These are phyloP conservation scores for Bacidia rubella DNA, from an alignment of 495 filamentous ascomycete genomes.

Conservation along the genomic window DNA sequence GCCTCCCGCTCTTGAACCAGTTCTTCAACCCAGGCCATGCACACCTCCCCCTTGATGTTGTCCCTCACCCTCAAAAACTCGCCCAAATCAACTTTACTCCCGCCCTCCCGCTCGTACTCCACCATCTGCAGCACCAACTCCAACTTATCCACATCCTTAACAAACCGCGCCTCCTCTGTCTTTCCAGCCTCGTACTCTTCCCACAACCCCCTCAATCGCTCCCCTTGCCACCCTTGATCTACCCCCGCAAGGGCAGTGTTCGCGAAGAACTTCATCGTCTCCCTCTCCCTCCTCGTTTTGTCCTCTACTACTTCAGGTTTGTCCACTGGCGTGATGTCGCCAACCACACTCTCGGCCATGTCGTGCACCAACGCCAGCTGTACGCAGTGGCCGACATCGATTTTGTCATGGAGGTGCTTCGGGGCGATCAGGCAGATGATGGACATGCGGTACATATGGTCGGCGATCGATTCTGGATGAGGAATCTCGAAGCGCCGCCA, in stretches of 20 bases:
- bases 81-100: slow-evolving; percentile 49
- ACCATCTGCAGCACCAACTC: slow-evolving; percentile 90
- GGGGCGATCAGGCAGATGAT: slow-evolving; percentile 93
- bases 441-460: slow-evolving; percentile 99
- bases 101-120: slow-evolving; percentile 73
- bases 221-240: slow-evolving; percentile 24
- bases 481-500: slow-evolving; percentile 80
- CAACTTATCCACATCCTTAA: slow-evolving; percentile 95
- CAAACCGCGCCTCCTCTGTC: slow-evolving; percentile 74
- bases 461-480: slow-evolving; percentile 69
- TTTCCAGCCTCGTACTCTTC: slow-evolving; percentile 81
- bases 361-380: slow-evolving; percentile 93
- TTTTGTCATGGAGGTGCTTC: slow-evolving; percentile 45
- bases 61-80: slow-evolving; percentile 70
- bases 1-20: slow-evolving; percentile 61
- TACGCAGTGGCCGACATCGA: slow-evolving; percentile 74
- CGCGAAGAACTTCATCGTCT: slow-evolving; percentile 82
- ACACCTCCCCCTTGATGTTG: slow-evolving; percentile 62
- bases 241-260: slow-evolving; percentile 46
- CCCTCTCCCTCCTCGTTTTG: slow-evolving; percentile 73
- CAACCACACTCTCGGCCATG: slow-evolving; percentile 90
- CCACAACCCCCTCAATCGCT: slow-evolving; percentile 65
- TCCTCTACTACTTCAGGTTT: slow-evolving; percentile 47
- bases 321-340: slow-evolving; percentile 90
- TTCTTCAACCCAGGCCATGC: slow-evolving; percentile 63